Evolutionary conservation across 2,329 filamentous ascomycete genomes (phyloP), one percentile per base, ranked within the genome.

Genomic region (Cladosporium cucumerinum): DNA sequence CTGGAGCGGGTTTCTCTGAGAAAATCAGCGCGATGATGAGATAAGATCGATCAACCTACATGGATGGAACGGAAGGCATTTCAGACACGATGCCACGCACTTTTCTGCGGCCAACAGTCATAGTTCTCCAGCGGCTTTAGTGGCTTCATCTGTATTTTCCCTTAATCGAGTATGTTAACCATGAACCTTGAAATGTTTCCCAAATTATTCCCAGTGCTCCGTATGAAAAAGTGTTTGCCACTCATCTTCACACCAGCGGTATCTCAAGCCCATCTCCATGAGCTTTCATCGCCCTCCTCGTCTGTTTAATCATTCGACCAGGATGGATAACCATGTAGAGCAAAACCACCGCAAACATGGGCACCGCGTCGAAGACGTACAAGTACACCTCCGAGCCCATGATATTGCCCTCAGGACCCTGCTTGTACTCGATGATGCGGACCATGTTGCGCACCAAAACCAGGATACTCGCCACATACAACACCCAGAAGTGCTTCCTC

Each of bases 361-460:
- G 58, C 4, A 52, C 34, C 11, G 64, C 61, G 21, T 67, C 66
- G 21, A 67, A 66, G 21, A 67, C 26, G 34, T 67, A 67, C 36
- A 67, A 26, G 36, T 63, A 67, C 5, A 48, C 61, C 46, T 67
- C 66, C 12, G 61, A 57, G 18, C 55, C 30, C 2, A 25, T 26
- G 10, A 59, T 46, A 1, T 61, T n/a, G 1, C 66, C 66, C 8
- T 66, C 32, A 4, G 30, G 12, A n/a, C 66, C 63, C 21, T 67
- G 63, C 18, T 63, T 32, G 43, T 61, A 67, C 23, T 67, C 66
- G 7, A 65, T 46, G 14, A 66, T 36, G 12, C 66, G 59, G 12
- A 67, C 61, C n/a, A 67, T 32, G 21, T 65, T 66, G 36, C 66
- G 61, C 23, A 67, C 23, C 1, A 66, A 32, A 18, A 67, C 36